Conservation (phyloP, 108 stramenopile species). For the Epithemia pelagica region DNA sequence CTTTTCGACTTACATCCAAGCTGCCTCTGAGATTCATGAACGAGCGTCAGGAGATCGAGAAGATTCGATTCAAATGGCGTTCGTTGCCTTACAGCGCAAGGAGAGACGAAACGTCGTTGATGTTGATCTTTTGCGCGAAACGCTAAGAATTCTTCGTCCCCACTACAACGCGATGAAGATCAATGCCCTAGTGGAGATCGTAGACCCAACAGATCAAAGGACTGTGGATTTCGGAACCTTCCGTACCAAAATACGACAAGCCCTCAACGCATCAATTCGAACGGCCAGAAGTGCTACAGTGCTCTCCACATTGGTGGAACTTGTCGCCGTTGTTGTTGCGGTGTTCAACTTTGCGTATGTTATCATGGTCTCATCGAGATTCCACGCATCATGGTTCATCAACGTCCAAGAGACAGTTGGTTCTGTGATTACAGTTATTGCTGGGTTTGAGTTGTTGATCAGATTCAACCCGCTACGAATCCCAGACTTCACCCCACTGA, state of each 20-base stretch:
- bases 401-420: conserved; percentile 16
- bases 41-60: conserved; percentile 29
- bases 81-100: conserved; percentile 20
- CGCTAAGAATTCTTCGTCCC: conserved; percentile 36
- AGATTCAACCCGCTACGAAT: conserved; percentile 32
- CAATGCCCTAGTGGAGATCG: conserved; percentile 48
- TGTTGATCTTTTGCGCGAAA: conserved; percentile 25
- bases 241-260: conserved; percentile 43
- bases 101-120: conserved; percentile 11
- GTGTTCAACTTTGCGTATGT: conserved; percentile 47
- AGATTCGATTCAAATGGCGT: conserved; percentile 37
- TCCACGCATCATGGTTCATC: conserved; percentile 20
- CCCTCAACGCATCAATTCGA: conserved; percentile 42
- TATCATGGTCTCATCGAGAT: conserved; percentile 28
- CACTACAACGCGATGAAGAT: conserved; percentile 51
- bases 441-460: conserved; percentile 34
- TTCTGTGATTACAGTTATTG: conserved; percentile 31
- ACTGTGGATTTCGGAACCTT: conserved; percentile 42
- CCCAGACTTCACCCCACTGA: conserved; percentile 32
- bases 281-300: conserved; percentile 27
- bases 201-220: conserved; percentile 27
- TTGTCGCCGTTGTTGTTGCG: conserved; percentile 39
- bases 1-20: conserved; percentile 53
- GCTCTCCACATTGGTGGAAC: conserved; percentile 31
- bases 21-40: conserved; percentile 32